These are phyloP conservation scores for Pleurozium schreberi DNA, from an alignment of 225 moss, liverwort and hornwort species.

Conservation along the genomic window DNA sequence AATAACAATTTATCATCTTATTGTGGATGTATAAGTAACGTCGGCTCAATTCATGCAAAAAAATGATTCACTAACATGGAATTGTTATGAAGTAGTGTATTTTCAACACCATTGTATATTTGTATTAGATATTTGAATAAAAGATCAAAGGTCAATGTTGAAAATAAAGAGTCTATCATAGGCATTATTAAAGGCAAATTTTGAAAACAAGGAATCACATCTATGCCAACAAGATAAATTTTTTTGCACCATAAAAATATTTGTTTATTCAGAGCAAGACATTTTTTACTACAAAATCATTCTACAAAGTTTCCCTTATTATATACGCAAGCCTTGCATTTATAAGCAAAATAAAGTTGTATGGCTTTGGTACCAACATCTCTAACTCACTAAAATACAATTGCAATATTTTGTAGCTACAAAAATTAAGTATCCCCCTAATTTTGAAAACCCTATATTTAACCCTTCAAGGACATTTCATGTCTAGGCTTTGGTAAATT, in stretches of 20 bases:
- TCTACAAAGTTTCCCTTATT: no score
- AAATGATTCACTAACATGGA: accelerated
- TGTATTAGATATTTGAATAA: background rate
- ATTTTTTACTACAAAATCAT: background rate
- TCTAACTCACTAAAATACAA: background rate
- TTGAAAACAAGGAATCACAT: background rate
- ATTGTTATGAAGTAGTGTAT: accelerated
- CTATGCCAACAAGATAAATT: background rate
- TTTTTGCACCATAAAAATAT: background rate
- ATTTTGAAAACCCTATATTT: background rate
- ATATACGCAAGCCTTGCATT: background rate
- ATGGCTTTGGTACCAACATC: background rate
- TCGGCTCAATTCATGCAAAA: background rate
- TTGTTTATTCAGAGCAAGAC: accelerated
- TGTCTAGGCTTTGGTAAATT: background rate
- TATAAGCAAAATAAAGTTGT: background rate
- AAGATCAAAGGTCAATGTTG: background rate
- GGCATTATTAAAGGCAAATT: no score
- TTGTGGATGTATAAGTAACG: no score
- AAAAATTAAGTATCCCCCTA: background rate
- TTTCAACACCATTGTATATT: background rate
- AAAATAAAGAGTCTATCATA: background rate
- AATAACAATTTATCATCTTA: background rate
- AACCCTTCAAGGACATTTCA: background rate
- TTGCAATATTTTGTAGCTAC: background rate